These are phyloP conservation scores for Eucalyptus victrix DNA, from an alignment of 345 rosid genomes.

Conservation along the genomic window DNA sequence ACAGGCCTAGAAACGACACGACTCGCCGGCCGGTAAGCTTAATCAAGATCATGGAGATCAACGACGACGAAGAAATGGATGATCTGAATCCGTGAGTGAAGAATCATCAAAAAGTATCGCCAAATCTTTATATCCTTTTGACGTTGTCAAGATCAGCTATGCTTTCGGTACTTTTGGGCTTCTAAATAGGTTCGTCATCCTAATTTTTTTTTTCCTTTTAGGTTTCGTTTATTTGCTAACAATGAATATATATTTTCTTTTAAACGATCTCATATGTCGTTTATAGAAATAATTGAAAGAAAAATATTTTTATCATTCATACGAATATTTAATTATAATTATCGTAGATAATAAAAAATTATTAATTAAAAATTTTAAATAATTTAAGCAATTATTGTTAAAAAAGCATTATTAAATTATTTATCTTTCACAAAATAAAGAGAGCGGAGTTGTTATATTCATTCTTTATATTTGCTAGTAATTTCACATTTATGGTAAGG, in stretches of 20 bases:
- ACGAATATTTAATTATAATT: neutral
- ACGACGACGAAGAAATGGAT: constrained; percentile 47
- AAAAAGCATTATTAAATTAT: too few relatives aligned
- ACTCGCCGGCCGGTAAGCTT: constrained; percentile 58
- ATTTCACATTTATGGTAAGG: neutral
- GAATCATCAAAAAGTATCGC: neutral
- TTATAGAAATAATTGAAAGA: too few relatives aligned
- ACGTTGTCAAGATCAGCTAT: neutral
- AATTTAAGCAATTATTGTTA: too few relatives aligned
- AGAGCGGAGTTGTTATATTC: too few relatives aligned
- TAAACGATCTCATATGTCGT: too few relatives aligned
- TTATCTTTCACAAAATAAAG: too few relatives aligned
- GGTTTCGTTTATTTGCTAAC: neutral
- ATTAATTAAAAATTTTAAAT: too few relatives aligned
- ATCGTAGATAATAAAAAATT: too few relatives aligned
- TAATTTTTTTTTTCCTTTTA: too few relatives aligned
- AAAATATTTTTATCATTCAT: too few relatives aligned
- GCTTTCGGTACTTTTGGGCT: neutral
- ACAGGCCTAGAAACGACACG: constrained; percentile 26
- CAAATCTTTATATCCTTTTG: neutral
- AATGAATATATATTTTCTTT: neutral
- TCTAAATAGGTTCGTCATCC: neutral
- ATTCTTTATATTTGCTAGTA: too few relatives aligned
- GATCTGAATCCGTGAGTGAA: neutral
- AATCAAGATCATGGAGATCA: constrained; percentile 64